A percentile compares a stretch with the other conserved stretches of the same genome.
phyloP scores from a whole-genome alignment of 2,329 filamentous ascomycete genomes.

The Colletotrichum trifolii region DNA sequence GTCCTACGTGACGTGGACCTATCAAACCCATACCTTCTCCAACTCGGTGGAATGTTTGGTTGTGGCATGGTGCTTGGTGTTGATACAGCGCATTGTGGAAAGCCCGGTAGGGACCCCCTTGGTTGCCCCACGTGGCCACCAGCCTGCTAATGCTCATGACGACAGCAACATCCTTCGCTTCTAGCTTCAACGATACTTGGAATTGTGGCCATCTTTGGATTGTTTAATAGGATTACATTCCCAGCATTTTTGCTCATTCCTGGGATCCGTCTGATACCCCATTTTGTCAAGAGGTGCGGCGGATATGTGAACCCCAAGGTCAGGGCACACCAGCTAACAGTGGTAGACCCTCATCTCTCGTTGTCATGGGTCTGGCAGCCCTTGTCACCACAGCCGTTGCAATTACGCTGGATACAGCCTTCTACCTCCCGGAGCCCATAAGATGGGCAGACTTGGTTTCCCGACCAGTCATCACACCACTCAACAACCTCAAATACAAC shows the following conservation, averaged over 20 bases:
- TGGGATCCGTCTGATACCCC: conserved; percentile 82
- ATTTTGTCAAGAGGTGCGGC: conserved; percentile 80
- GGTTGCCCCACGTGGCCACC: not conserved
- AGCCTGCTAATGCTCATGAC: conserved; percentile 33
- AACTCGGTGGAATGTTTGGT: conserved; percentile 96
- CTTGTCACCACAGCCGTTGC: conserved; percentile 77
- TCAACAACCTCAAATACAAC: conserved; percentile 85
- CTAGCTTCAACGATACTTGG: conserved; percentile 83
- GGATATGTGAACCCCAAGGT: no score
- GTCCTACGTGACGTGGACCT: conserved; percentile 98
- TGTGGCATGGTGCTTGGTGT: conserved; percentile 91
- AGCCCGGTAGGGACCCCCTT: conserved; percentile 72
- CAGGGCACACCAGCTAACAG: conserved; percentile 13
- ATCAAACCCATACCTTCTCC: conserved; percentile 97
- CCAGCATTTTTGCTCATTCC: conserved; percentile 92
- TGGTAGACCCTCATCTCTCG: conserved; percentile 68
- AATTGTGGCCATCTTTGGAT: conserved; percentile 82
- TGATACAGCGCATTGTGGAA: conserved; percentile 87
- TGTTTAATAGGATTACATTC: conserved; percentile 98
- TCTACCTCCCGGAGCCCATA: conserved; percentile 75
- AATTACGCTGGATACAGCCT: conserved; percentile 84
- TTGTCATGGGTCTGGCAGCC: conserved; percentile 73
- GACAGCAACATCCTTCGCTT: conserved; percentile 78
- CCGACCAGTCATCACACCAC: conserved; percentile 77
- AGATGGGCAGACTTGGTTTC: conserved; percentile 72